Evolutionary conservation across 176 grass and related monocot genomes (phyloP), one percentile per base, ranked within the genome.

Genomic region (Musa troglodytarum): DNA sequence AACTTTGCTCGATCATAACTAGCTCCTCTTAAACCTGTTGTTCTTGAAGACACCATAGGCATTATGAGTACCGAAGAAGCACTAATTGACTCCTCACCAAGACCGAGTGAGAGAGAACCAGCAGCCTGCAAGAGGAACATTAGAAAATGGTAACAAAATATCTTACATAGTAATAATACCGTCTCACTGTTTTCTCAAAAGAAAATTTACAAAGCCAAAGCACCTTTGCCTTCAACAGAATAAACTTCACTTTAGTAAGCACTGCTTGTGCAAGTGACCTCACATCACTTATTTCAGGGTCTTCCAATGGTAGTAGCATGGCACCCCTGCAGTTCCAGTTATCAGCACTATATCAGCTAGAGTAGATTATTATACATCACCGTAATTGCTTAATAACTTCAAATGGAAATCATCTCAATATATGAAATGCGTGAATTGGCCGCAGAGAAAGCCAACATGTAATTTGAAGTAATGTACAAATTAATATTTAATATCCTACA

Each of bases 11-110:
- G 80, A 22, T 89, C 88, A 74, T 81, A 88, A 50, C 22, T 52
- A 1, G 65, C 72, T 80, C 81, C 83, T 77, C 88, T 83, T 78
- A 93, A 98, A 52, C 95, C 95, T 19, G 88, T 93, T 79, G 90
- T 89, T 77, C 88, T 88, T 63, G 95, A 98, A 59, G 90, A 93
- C 17, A 89, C 86, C 90, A 94, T 94, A 24, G 95, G 90, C 86
- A 98, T 93, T 8, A 82, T 88, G 70, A 93, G 88, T 70, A 91
- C 90, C 0, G 95, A 98, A 4, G 90, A 98, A 84, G 95, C 88
- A 53, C 84, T 83, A 80, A 93, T 81, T 10, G 86, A 78, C 78
- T 94, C 84, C 29, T 87, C 88, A 22, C 90, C 86, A 43, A 98
- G 85, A 76, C 87, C 85, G 83, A 96, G 80, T 68, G 89, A 90